Conservation (phyloP, 1,284 basidiomycete genomes). For the Irpex sp. region DNA sequence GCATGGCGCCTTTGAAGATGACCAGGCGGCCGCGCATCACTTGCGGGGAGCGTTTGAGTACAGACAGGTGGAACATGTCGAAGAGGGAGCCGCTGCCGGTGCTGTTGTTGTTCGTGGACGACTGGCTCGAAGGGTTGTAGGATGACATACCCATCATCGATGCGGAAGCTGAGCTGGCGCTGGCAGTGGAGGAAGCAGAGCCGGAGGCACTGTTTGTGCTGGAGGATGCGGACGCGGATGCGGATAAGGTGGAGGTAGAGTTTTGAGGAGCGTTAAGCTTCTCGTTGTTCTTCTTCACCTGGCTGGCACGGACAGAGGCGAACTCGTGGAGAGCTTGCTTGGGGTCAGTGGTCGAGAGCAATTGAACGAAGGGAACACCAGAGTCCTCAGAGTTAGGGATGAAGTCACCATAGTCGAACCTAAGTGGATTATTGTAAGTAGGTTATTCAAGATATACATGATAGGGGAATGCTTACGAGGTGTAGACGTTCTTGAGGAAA, state of each 20-base stretch:
- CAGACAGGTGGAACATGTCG: not conserved
- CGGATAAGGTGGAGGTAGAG: not conserved
- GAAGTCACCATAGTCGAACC: conserved; percentile 41
- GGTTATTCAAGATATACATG: not conserved
- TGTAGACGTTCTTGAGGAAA: conserved; percentile 39
- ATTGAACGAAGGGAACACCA: conserved; percentile 31
- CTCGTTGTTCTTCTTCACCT: conserved; percentile 15
- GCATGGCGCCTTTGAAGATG: not conserved
- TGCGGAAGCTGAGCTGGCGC: not conserved
- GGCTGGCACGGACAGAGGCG: conserved; percentile 14
- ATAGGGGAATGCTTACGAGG: conserved; percentile 24
- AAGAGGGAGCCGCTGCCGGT: not conserved
- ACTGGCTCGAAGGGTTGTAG: not conserved
- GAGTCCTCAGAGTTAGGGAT: conserved; percentile 18
- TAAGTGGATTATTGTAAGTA: conserved; percentile 5
- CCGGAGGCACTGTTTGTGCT: not conserved
- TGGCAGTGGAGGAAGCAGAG: not conserved
- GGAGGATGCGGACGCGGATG: not conserved
- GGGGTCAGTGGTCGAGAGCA: conserved; percentile 23
- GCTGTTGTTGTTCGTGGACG: not conserved
- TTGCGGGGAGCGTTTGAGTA: not conserved
- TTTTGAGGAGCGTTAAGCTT: not conserved
- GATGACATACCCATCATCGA: not conserved
- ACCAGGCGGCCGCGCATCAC: not conserved
- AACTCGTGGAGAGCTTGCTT: conserved; percentile 19